Conservation (phyloP, 768 basidiomycete genomes). For the Suillus sp. region DNA sequence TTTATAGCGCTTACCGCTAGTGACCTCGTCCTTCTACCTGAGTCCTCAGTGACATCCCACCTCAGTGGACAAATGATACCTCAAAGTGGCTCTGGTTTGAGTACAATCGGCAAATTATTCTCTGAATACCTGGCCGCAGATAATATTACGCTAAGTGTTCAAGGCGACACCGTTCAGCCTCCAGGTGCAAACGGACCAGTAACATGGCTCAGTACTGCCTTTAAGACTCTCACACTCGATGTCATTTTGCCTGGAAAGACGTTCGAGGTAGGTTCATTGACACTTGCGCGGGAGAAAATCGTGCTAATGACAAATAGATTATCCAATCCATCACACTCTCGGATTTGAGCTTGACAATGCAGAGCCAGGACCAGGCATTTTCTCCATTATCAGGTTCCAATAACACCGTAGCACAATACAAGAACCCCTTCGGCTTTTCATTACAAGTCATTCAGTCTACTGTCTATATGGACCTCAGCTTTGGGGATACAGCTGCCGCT, state of each 20-base stretch:
- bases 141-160: slow-evolving; percentile 61
- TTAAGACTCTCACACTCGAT: slow-evolving; percentile 61
- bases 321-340: slow-evolving; percentile 64
- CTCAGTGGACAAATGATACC: slow-evolving; percentile 67
- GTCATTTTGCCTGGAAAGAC: slow-evolving; percentile 66
- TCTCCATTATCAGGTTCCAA: slow-evolving; percentile 61
- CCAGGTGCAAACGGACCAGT: slow-evolving; percentile 52
- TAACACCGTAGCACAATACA: slow-evolving; percentile 57
- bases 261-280: slow-evolving; percentile 42
- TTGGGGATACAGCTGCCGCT: slow-evolving; percentile 52
- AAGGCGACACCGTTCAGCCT: slow-evolving; percentile 63
- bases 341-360: slow-evolving; percentile 57
- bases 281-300: not conserved
- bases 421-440: slow-evolving; percentile 78
- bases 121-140: slow-evolving; percentile 63
- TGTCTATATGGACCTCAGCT: slow-evolving; percentile 54
- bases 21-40: slow-evolving; percentile 52
- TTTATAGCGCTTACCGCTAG: slow-evolving; percentile 52
- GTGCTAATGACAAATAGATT: slow-evolving; percentile 38
- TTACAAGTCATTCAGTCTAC: slow-evolving; percentile 61
- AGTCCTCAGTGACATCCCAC: slow-evolving; percentile 49
- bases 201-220: slow-evolving; percentile 68
- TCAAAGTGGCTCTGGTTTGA: slow-evolving; percentile 55
- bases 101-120: slow-evolving; percentile 62
- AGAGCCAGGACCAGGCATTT: slow-evolving; percentile 54